Evolutionary conservation across 2,329 filamentous ascomycete genomes (phyloP).

Genomic region (Laburnicola sp.): DNA sequence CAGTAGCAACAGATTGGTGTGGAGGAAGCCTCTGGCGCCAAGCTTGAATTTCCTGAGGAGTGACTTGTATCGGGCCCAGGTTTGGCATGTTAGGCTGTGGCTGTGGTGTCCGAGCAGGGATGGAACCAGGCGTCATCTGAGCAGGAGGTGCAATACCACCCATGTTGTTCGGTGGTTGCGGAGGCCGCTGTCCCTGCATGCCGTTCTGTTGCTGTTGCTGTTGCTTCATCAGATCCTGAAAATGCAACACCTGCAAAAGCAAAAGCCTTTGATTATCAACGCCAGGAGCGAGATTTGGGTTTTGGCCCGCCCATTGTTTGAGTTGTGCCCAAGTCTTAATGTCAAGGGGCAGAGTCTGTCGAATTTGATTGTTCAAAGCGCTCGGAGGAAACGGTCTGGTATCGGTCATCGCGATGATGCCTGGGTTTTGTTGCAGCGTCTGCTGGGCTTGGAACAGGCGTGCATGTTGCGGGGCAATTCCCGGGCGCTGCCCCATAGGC

Average conservation of each 20-base stretch:
- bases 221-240: slow-evolving; percentile 45
- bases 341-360: slow-evolving; percentile 50
- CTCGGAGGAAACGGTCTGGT: slow-evolving; percentile 35
- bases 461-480: slow-evolving; percentile 27
- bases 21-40: slow-evolving; percentile 41
- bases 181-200: slow-evolving; percentile 24
- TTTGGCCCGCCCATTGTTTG: slow-evolving; percentile 57
- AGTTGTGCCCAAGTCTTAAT: slow-evolving; percentile 61
- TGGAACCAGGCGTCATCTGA: slow-evolving; percentile 44
- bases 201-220: slow-evolving; percentile 28
- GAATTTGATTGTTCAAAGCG: slow-evolving; percentile 28
- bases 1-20: slow-evolving; percentile 31
- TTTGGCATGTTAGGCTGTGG: slow-evolving; percentile 33
- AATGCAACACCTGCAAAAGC: slow-evolving; percentile 49
- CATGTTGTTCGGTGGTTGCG: slow-evolving; percentile 24
- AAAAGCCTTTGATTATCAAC: slow-evolving; percentile 37
- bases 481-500: slow-evolving; percentile 31
- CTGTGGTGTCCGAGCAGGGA: slow-evolving; percentile 31
- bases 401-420: slow-evolving; percentile 40
- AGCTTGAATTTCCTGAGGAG: slow-evolving; percentile 46
- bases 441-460: slow-evolving; percentile 30
- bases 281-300: slow-evolving; percentile 39
- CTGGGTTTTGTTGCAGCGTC: slow-evolving; percentile 38
- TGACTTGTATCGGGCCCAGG: slow-evolving; percentile 34
- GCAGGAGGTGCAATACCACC: slow-evolving; percentile 42